Evolutionary conservation across 768 basidiomycete genomes (phyloP), one percentile per base, ranked within the genome.

Genomic region (Ramaria sp.): DNA sequence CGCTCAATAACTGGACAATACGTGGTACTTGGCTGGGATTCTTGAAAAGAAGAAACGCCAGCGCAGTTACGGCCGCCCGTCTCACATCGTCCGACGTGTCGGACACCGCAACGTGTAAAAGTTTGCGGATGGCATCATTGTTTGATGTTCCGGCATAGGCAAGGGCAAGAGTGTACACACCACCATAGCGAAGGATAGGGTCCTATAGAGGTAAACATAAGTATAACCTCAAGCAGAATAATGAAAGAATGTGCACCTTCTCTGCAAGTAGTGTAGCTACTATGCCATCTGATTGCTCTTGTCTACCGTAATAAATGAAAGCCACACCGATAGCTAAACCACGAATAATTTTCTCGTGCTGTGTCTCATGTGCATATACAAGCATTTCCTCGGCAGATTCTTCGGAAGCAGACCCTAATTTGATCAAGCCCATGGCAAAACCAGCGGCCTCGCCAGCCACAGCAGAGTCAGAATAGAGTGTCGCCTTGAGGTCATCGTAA

Each of bases 301-400:
- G 90, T 48, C 85, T 79, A 38, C 89, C 92, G 58, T 95, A 98
- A 69, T 80, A 90, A 56, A 98, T 78, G 67, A 98, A 90, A 1
- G 91, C 90, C 42, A 93, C 74, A 20, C 95, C 95, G 61, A 99
- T 78, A 6, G 94, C 89, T 52, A 99, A 76, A 59, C 93, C 93
- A 43, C 96, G 85, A 53, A 98, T 98, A 63, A 98, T 98, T 73
- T 98, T 99, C 73, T 99, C 96, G 65, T 98, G 96, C 63, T 96
- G 92, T 1, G 96, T 99, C 65, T 99, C 96, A 53, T 87, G 81
- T 27, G 96, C 93, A 64, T 99, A 99, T 50, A 85, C 79, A 55
- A 97, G 73, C 95, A 97, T 98, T 70, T 99, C 96, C 27, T 88
- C 84, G 34, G 92, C 81, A 52, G 82, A 81, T 36, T 80, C 83